Conservation (phyloP, 192 early-diverging fungal genomes). For the Cetraspora pellucida region DNA sequence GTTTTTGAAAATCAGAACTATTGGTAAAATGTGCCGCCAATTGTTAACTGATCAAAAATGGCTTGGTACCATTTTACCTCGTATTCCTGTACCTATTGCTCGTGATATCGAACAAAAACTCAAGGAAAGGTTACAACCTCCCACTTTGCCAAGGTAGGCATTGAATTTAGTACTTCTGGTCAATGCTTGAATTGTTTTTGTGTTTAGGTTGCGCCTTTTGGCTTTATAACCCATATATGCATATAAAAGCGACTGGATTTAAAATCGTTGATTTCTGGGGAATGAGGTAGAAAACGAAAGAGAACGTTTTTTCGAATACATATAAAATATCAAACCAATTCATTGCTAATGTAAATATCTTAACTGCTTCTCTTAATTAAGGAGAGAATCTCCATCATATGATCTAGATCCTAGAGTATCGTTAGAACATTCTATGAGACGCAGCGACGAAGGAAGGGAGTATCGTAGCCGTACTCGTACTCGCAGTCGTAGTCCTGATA, state of each 20-base stretch:
- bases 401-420: conserved; percentile 19
- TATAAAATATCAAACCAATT: not conserved
- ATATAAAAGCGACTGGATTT: conserved; percentile 20
- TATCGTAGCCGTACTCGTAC: conserved; percentile 20
- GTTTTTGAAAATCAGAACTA: conserved; percentile 55
- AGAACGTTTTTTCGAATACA: conserved; percentile 24
- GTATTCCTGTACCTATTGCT: conserved; percentile 82
- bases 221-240: not conserved
- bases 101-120: conserved; percentile 72
- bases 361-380: not conserved
- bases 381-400: conserved; percentile 28
- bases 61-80: conserved; percentile 76
- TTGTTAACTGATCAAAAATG: conserved; percentile 78
- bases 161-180: not conserved
- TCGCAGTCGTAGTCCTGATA: conserved; percentile 6
- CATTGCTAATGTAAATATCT: not conserved
- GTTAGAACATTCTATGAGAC: conserved; percentile 6
- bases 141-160: conserved; percentile 25
- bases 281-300: conserved; percentile 33
- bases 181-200: conserved; percentile 4
- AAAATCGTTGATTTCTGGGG: conserved; percentile 26
- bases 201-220: conserved; percentile 1
- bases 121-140: conserved; percentile 33
- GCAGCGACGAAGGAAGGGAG: not conserved
- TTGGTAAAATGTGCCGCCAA: conserved; percentile 67